phyloP scores from a whole-genome alignment of 345 rosid genomes.

The Crucihimalaya himalaica region DNA sequence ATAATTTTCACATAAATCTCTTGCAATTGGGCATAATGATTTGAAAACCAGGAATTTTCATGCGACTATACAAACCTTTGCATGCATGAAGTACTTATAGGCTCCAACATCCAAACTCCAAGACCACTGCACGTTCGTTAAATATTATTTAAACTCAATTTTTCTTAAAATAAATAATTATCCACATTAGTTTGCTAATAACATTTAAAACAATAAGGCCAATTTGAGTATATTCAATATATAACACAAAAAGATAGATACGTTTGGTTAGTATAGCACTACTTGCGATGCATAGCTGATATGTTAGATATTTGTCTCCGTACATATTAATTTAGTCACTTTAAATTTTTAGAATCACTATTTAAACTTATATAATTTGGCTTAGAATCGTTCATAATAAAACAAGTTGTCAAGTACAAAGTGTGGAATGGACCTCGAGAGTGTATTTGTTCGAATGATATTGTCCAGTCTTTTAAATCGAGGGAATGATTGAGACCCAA shows the following conservation, averaged over 20 bases:
- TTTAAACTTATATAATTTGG: not conserved
- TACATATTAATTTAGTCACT: not conserved
- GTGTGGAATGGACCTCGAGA: conserved; percentile 35
- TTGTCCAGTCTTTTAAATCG: conserved; percentile 30
- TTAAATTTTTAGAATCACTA: not conserved
- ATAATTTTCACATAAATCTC: conserved; percentile 5
- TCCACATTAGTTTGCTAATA: no score
- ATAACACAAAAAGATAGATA: no score
- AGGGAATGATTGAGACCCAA: conserved; percentile 34
- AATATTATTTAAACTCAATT: not conserved
- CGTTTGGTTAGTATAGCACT: no score
- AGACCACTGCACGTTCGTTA: conserved; percentile 16
- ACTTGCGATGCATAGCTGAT: no score
- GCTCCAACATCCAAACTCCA: conserved; percentile 33
- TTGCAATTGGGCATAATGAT: conserved; percentile 24
- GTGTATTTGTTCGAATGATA: conserved; percentile 37
- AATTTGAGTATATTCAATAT: not conserved
- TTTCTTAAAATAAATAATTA: not conserved
- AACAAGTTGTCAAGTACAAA: conserved; percentile 4
- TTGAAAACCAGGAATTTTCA: conserved; percentile 25
- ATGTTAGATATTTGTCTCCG: not conserved
- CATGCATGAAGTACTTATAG: conserved; percentile 15
- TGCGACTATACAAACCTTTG: conserved; percentile 7
- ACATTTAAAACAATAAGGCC: not conserved
- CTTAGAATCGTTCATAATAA: conserved; percentile 1